phyloP scores from a whole-genome alignment of 2,329 filamentous ascomycete genomes.

The Nemania serpens region DNA sequence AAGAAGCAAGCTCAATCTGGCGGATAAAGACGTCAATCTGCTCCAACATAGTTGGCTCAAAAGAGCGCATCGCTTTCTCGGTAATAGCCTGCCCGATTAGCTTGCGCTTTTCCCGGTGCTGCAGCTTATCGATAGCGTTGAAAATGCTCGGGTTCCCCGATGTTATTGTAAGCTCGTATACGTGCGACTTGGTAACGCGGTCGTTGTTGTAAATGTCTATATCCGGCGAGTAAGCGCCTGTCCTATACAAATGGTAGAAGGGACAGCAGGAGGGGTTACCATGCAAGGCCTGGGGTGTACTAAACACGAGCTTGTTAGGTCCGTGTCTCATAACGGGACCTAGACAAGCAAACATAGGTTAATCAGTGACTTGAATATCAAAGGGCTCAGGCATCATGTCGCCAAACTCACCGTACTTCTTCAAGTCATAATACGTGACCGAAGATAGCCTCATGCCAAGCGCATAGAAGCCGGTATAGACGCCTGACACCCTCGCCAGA shows the following conservation, averaged over 20 bases:
- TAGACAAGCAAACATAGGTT: background rate
- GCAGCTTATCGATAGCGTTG: conserved; percentile 15
- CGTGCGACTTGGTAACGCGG: conserved; percentile 22
- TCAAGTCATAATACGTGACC: no score
- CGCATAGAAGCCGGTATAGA: no score
- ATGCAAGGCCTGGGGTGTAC: conserved; percentile 14
- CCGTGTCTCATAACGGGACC: conserved; percentile 24
- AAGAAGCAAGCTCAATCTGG: background rate
- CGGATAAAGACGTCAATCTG: conserved; percentile 28
- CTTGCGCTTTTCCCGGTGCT: conserved; percentile 19
- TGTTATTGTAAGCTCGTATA: conserved; percentile 13
- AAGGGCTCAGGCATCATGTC: no score
- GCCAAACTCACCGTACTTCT: no score
- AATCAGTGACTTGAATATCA: background rate
- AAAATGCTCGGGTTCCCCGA: conserved; percentile 19
- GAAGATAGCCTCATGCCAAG: no score
- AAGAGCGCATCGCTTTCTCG: conserved; percentile 27
- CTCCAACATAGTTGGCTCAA: conserved; percentile 31
- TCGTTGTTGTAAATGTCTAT: conserved; percentile 29
- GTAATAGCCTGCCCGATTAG: conserved; percentile 23
- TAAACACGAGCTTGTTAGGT: conserved; percentile 25
- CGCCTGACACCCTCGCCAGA: no score
- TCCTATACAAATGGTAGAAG: no score
- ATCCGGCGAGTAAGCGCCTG: background rate
- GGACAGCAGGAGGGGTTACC: conserved; percentile 8